phyloP scores from a whole-genome alignment of 768 basidiomycete species.

The Solioccasus polychromus region DNA sequence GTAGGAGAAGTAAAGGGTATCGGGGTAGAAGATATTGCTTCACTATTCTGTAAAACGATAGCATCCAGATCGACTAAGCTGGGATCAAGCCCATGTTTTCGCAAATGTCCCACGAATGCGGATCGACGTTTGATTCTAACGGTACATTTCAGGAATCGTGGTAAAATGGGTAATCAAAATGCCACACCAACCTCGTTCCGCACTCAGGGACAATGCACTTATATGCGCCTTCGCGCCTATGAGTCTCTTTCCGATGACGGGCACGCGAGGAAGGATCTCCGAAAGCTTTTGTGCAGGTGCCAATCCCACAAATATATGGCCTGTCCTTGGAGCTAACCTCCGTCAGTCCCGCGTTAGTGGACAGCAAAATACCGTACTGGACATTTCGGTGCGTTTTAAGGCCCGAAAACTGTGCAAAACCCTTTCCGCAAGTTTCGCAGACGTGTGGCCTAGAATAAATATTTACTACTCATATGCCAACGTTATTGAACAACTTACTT shows the following conservation, averaged over 20 bases:
- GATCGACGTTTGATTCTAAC: conserved; percentile 63
- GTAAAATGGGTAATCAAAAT: not conserved
- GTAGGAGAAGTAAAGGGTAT: conserved; percentile 4
- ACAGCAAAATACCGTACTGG: conserved; percentile 49
- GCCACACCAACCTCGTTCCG: conserved; percentile 40
- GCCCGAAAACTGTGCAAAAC: conserved; percentile 57
- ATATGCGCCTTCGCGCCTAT: conserved; percentile 41
- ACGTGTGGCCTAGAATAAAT: conserved; percentile 42
- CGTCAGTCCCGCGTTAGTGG: conserved; percentile 8
- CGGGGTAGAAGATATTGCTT: conserved; percentile 11
- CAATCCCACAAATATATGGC: conserved; percentile 50
- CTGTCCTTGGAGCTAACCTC: conserved; percentile 45
- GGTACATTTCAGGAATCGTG: not conserved
- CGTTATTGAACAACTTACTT: conserved; percentile 37
- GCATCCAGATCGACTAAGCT: conserved; percentile 14
- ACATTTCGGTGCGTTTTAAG: conserved; percentile 62
- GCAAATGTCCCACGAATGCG: conserved; percentile 53
- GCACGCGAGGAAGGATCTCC: conserved; percentile 69
- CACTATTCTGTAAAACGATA: conserved; percentile 21
- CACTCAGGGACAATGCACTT: conserved; percentile 47
- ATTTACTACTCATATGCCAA: not conserved
- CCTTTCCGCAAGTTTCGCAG: conserved; percentile 52
- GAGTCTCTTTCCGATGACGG: conserved; percentile 63
- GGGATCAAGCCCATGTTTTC: conserved; percentile 43
- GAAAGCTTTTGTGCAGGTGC: conserved; percentile 49